Base-by-base conservation (phyloP, 257 asterid genomes). In the Pogostemon cablin region DNA sequence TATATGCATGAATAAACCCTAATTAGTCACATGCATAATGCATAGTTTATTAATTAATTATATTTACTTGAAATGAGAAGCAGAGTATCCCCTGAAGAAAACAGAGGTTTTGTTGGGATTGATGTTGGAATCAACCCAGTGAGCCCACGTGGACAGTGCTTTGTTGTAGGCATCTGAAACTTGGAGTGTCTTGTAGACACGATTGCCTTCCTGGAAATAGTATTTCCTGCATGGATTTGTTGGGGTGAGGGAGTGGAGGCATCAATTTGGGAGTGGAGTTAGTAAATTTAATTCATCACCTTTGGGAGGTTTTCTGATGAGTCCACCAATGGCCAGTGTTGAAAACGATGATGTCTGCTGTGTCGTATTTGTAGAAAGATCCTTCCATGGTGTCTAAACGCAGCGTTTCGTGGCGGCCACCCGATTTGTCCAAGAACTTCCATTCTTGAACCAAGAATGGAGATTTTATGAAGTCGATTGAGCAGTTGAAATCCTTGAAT, bases 261-360 rank as follows among this genome's bases (percentile, higher is more conserved):
- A 25, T 25, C 2, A 25, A 25, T 25, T 25, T 25, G 32, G 32
- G 32, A 25, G 32, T 25, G 32, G 32, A 25, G 32, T 0, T 1
- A 25, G 32, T 25, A 11, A 47, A 47, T 9, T 47, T 9, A 47
- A 47, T 47, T 47, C 52, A 4, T 9, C 57, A 86, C 90, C 90
- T 79, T 71, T 76, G 58, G 5, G 50, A 60, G 10, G 87, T 83
- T 43, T 86, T 88, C 44, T 80, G 81, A 75, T 84, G 96, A 72
- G 92, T 88, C 96, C 92, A 86, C 92, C 96, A 86, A 53, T 88
- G 92, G 8, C 96, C 96, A 3, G 95, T 86, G 81, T 88, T 88
- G 86, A 86, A 84, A 12, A 88, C 83, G 17, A 88, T 76, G 64
- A 86, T 54, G 54, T 88, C 90, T 43, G 88, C 96, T 69, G 83